Evolutionary conservation across 148 eudicot genomes (phyloP), one percentile per base, ranked within the genome.

Genomic region (Rhododendron ovatum): DNA sequence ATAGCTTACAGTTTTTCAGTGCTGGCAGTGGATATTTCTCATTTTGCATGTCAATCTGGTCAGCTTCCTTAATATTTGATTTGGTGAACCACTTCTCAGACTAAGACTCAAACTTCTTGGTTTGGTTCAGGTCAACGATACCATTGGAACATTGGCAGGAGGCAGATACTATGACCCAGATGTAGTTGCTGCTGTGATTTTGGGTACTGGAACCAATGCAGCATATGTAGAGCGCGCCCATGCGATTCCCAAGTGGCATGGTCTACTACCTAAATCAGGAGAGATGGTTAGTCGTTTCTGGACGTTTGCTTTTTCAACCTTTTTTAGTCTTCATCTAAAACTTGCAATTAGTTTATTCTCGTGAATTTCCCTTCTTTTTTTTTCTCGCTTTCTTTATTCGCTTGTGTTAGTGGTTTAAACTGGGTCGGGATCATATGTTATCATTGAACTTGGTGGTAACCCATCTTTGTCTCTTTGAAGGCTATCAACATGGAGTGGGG

Each of bases 201-300:
- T 97, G 88, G 99, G 99, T 85, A 97, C 99, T 59, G 99, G 99
- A 89, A 97, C 99, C 78, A 97, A 97, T 91, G 99, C 98, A 85
- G 99, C 99, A 9, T 97, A 95, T 92, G 96, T 97, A 48, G 99
- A 97, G 88, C 95, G 93, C 59, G 96, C 95, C 45, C 89, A 90
- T 83, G 99, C 96, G 63, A 95, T 97, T 88, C 99, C 98, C 76
- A 97, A 97, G 92, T 94, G 93, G 98, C 98, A 97, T 81, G 98
- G 98, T 82, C 89, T 91, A 81, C 90, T 89, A 48, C 95, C 98
- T 73, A 93, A 90, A 89, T 92, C 95, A 7, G 99, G 95, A 83
- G 96, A 95, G 85, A 97, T 97, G 99, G 99, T 94, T 80, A 86
- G 92, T 80, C 10, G 2, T 79, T 87, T 61, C 5, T 57, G 24